Conservation (phyloP, 371 early-diverging fungal genomes). For the Actinomortierella wolfii region DNA sequence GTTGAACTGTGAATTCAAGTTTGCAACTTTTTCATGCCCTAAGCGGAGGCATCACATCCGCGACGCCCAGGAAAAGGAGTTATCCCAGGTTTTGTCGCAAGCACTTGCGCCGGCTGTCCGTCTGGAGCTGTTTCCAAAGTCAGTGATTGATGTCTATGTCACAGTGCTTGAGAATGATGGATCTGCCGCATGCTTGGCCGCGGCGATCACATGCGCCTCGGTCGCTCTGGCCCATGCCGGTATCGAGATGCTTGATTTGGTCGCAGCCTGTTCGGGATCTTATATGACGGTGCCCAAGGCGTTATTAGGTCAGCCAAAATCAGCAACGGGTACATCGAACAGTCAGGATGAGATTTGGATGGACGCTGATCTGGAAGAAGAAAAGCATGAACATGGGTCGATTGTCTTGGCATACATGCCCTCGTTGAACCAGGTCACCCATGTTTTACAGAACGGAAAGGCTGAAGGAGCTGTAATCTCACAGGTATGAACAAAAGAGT, state of each 20-base stretch:
- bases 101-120: conserved; percentile 89
- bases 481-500: conserved; percentile 47
- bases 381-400: conserved; percentile 67
- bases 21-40: conserved; percentile 84
- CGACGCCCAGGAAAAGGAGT: conserved; percentile 84
- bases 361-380: conserved; percentile 79
- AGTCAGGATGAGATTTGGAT: conserved; percentile 56
- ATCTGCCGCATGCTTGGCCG: conserved; percentile 73
- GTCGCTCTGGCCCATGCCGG: conserved; percentile 92
- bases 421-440: conserved; percentile 83
- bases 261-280: conserved; percentile 78
- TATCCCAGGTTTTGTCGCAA: conserved; percentile 73
- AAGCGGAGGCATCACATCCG: conserved; percentile 68
- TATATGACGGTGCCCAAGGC: conserved; percentile 11
- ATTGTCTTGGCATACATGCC: conserved; percentile 90
- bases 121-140: conserved; percentile 85
- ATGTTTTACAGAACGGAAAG: conserved; percentile 84
- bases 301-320: conserved; percentile 44
- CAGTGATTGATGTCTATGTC: conserved; percentile 85
- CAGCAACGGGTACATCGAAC: conserved; percentile 42
- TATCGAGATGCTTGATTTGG: conserved; percentile 92
- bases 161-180: conserved; percentile 91
- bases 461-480: conserved; percentile 55
- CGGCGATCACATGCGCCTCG: conserved; percentile 87
- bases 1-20: conserved; percentile 87